Base-by-base conservation (phyloP, 1,284 basidiomycete species). In the Rugosomyces carneus region DNA sequence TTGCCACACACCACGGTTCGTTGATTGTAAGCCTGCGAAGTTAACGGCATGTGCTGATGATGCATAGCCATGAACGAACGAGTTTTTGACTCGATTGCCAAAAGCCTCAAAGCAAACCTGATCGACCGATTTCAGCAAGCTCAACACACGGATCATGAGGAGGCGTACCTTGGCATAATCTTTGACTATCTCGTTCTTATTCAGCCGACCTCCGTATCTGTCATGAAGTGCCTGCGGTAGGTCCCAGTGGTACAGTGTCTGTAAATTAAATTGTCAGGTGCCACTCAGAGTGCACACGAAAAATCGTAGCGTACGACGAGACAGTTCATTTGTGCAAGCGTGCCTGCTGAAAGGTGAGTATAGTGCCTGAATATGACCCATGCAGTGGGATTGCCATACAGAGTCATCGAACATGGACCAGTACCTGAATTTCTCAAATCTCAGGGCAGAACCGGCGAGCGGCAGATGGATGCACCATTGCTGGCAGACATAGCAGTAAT, bases 241-340 rank as follows among this genome's bases (percentile, higher is more conserved):
- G 60, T 89, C 86, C 86, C 85, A 89, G 62, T 88, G 85, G 60
- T 86, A 86, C 18, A 88, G 65, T 0, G 84, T 88, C 81, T 84
- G 51, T 8, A 19, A 7, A 40, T n/a, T n/a, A 27, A 8, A 19
- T 13, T 16, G 13, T 36, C 6, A n/a, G 29, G 3, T 31, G 13
- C n/a, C n/a, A n/a, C n/a, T n/a, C n/a, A n/a, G n/a, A n/a, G n/a
- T n/a, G n/a, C n/a, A n/a, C n/a, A n/a, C n/a, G n/a, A n/a, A n/a
- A n/a, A n/a, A n/a, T n/a, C n/a, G n/a, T n/a, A n/a, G n/a, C n/a
- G n/a, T n/a, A n/a, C n/a, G n/a, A n/a, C n/a, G n/a, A n/a, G n/a
- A n/a, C n/a, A n/a, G n/a, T n/a, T n/a, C n/a, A n/a, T n/a, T n/a
- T n/a, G n/a, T n/a, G n/a, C n/a, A n/a, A n/a, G n/a, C n/a, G n/a